Evolutionary conservation across 1,139 yeast species (phyloP).

Genomic region (Candida dubliniensis): DNA sequence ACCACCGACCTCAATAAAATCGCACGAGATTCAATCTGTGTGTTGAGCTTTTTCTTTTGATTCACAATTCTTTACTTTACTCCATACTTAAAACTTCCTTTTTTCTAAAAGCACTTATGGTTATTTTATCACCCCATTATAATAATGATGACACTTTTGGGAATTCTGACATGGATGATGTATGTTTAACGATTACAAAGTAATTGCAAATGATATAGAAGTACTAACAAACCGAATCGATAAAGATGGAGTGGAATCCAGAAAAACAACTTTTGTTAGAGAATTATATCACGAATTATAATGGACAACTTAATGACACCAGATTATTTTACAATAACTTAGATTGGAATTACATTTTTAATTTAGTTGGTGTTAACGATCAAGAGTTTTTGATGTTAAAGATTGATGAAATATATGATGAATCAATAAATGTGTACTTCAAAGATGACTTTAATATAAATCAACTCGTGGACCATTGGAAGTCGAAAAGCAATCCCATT

Average conservation of each 20-base stretch:
- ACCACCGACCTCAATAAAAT: too few relatives aligned
- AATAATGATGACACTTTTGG: not conserved
- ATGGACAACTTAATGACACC: conserved; percentile 12
- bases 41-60: not conserved
- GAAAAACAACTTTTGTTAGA: conserved; percentile 19
- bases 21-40: too few relatives aligned
- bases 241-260: conserved; percentile 21
- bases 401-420: conserved; percentile 26
- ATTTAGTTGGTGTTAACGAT: conserved; percentile 18
- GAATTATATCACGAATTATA: conserved; percentile 16
- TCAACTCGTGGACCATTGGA: conserved; percentile 16
- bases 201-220: not conserved
- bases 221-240: not conserved
- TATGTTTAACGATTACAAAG: not conserved
- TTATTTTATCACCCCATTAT: conserved; percentile 1
- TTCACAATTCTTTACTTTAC: not conserved
- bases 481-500: conserved; percentile 16
- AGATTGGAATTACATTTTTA: conserved; percentile 20
- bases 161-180: not conserved
- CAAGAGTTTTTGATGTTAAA: conserved; percentile 21
- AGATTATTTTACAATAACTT: conserved; percentile 19
- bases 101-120: not conserved
- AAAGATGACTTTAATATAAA: conserved; percentile 11
- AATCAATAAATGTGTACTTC: conserved; percentile 7
- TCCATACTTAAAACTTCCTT: not conserved